A percentile compares a stretch with the other conserved stretches of the same genome.
These are phyloP conservation scores for Penicillium crustosum DNA, from an alignment of 2,329 filamentous ascomycete species.

Conservation along the genomic window DNA sequence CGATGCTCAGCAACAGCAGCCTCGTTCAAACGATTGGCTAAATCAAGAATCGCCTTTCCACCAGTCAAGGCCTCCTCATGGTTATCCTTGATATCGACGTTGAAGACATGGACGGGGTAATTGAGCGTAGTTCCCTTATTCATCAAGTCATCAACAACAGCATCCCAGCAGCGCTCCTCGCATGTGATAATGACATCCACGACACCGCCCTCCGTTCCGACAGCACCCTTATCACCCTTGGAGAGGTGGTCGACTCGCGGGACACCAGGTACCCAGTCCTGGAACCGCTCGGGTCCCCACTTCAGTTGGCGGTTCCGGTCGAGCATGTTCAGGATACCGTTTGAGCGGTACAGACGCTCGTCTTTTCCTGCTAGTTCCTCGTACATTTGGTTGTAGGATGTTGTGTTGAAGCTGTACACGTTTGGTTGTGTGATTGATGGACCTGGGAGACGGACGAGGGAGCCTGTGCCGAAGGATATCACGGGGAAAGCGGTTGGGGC, in stretches of 20 bases:
- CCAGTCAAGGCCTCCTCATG: conserved; percentile 93
- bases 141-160: conserved; percentile 89
- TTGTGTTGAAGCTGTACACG: conserved; percentile 97
- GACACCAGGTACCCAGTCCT: conserved; percentile 90
- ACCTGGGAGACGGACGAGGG: conserved; percentile 86
- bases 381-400: conserved; percentile 92
- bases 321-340: conserved; percentile 94
- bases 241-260: conserved; percentile 72
- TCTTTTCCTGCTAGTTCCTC: conserved; percentile 87
- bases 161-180: conserved; percentile 97
- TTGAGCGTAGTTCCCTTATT: conserved; percentile 84
- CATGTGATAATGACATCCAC: conserved; percentile 96
- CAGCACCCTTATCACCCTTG: conserved; percentile 69
- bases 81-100: conserved; percentile 97
- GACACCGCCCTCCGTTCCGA: conserved; percentile 81
- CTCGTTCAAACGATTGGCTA: conserved; percentile 80
- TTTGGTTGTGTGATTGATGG: conserved; percentile 91
- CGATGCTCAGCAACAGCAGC: conserved; percentile 76
- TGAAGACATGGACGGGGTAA: conserved; percentile 93
- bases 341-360: conserved; percentile 79
- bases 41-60: conserved; percentile 85
- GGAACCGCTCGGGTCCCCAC: conserved; percentile 94
- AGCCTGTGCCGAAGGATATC: conserved; percentile 96
- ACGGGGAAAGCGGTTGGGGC: conserved; percentile 87
- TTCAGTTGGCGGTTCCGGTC: conserved; percentile 89